Evolutionary conservation across 176 grass and related monocot species (phyloP), one percentile per base, ranked within the genome.

Genomic region (Elaeis guineensis): DNA sequence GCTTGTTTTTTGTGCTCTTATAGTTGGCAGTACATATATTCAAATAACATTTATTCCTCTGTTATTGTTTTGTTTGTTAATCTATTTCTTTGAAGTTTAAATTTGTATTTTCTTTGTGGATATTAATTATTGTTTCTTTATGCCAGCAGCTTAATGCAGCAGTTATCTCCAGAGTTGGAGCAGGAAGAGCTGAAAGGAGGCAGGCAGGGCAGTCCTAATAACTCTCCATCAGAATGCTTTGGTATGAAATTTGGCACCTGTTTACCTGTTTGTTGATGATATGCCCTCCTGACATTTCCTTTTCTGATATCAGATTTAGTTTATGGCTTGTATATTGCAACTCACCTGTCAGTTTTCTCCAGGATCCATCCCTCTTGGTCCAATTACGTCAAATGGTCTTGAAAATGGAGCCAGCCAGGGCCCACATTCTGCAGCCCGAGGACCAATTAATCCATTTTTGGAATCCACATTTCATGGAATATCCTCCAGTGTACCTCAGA

Each of bases 351-450:
- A 75, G 67, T 26, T 52, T 51, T 22, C 35, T 39, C 29, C 51
- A 68, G 65, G 65, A 68, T 56, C 65, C 4, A 16, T 52, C 26
- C 28, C 35, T 21, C 3, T 73, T 81, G 83, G 74, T 55, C 61
- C 59, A 25, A 12, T 29, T 19, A 61, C 51, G 61, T 19, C 75
- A 57, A 79, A 61, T 58, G 64, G 25, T 65, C 55, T 49, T 60
- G 75, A 87, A 51, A 69, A 60, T 20, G 24, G 67, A 6, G 19
- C 19, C 32, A 5, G 55, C 49, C 49, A 60, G 57, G 25, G 68
- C 72, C 64, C 67, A 70, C 80, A 83, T 77, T 77, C 77, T 59
- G 56, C 80, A 52, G 69, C 50, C 77, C 65, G n/a, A 68, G 51
- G 17, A 55, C 65, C 65, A 56, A 20, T 17, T 19, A 63, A 48